Conservation (phyloP, 805 yeast genomes). For the Metschnikowia shivogae region DNA sequence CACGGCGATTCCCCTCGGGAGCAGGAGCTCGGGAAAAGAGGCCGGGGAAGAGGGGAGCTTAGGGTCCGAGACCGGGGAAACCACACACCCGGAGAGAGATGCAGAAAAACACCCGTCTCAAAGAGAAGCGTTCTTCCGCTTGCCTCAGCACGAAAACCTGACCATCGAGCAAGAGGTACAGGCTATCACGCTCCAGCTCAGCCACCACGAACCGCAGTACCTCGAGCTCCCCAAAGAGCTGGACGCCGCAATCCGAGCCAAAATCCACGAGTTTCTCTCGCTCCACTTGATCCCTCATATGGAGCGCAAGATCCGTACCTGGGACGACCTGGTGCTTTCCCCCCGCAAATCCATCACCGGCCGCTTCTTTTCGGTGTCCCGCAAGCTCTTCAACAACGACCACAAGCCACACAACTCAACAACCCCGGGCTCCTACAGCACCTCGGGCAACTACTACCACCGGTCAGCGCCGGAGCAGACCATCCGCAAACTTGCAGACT, state of each 20-base stretch:
- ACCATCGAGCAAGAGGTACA: slow-evolving; percentile 51
- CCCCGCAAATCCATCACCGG: slow-evolving; percentile 77
- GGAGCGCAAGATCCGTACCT: slow-evolving; percentile 72
- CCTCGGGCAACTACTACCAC: slow-evolving; percentile 54
- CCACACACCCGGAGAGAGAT: slow-evolving; percentile 26
- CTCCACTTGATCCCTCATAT: slow-evolving; percentile 70
- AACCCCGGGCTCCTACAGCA: slow-evolving; percentile 39
- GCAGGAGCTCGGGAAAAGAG: slow-evolving; percentile 34
- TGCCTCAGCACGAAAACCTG: slow-evolving; percentile 28
- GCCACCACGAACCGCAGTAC: slow-evolving; percentile 10
- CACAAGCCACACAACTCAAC: slow-evolving; percentile 26
- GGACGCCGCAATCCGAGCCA: slow-evolving; percentile 36
- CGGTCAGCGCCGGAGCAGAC: slow-evolving; percentile 65
- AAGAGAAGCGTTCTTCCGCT: slow-evolving; percentile 8
- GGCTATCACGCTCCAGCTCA: slow-evolving; percentile 27
- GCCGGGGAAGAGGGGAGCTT: slow-evolving; percentile 46
- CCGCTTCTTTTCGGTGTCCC: slow-evolving; percentile 63
- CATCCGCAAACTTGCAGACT: slow-evolving; percentile 82
- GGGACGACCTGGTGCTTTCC: slow-evolving; percentile 80
- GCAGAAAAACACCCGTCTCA: too few relatives aligned
- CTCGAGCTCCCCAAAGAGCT: slow-evolving; percentile 32
- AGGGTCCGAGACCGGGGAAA: too few relatives aligned
- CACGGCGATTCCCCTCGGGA: slow-evolving; percentile 25
- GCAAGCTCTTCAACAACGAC: slow-evolving; percentile 48
- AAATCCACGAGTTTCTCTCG: slow-evolving; percentile 45